Evolutionary conservation across 2,329 filamentous ascomycete species (phyloP).

Genomic region (Sporothrix humicola): DNA sequence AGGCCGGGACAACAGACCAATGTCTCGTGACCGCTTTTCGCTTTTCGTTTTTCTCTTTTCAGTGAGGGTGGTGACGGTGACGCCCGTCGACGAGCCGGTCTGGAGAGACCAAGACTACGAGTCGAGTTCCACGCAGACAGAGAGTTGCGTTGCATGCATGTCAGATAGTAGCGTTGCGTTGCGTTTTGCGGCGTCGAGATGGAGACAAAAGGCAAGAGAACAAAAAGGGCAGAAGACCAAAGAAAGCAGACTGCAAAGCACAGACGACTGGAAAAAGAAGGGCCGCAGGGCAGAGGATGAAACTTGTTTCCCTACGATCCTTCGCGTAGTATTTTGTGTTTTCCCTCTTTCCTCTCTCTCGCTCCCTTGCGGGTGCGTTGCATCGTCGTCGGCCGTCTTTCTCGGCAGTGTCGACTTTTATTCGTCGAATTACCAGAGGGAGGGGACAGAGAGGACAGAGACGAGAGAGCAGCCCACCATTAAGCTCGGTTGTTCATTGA

Average conservation of each 20-base stretch:
- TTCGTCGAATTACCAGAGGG: background rate
- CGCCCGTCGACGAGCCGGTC: background rate
- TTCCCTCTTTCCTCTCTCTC: background rate
- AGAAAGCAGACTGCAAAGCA: background rate
- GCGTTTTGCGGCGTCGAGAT: background rate
- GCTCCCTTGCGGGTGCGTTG: background rate
- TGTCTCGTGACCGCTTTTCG: constrained; percentile 16
- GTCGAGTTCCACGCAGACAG: background rate
- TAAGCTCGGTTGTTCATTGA: background rate
- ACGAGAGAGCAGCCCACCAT: background rate
- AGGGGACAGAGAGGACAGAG: too few species aligned
- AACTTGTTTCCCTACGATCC: constrained; percentile 24
- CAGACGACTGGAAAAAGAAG: background rate
- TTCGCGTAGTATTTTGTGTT: background rate
- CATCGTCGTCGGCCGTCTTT: background rate
- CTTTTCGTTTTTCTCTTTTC: too few species aligned
- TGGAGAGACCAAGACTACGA: too few species aligned
- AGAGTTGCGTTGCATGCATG: background rate
- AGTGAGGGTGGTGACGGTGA: background rate
- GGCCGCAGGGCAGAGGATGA: background rate
- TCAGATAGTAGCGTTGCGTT: constrained; percentile 11
- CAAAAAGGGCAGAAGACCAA: background rate
- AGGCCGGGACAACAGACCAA: background rate
- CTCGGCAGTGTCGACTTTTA: background rate
- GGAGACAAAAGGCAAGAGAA: background rate